Conservation (phyloP, 192 early-diverging fungal genomes). For the Gigaspora rosea region DNA sequence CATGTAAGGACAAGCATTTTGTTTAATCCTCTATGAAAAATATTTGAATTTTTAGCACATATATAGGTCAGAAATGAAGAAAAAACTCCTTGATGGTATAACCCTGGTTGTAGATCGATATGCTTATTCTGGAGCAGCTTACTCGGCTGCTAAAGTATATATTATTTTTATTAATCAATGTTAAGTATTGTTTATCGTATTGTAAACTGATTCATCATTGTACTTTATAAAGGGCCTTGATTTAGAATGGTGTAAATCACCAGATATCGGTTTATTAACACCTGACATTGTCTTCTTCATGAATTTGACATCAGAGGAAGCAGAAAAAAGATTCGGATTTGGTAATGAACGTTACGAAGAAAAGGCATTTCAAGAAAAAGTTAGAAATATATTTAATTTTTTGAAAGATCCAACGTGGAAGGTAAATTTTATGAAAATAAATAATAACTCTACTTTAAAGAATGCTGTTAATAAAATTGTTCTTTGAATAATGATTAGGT, state of each 20-base stretch:
- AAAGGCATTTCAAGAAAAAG: constrained; percentile 78
- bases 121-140: constrained; percentile 94
- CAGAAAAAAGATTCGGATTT: constrained; percentile 79
- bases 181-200: neutral
- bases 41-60: too few species aligned
- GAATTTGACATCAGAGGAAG: constrained; percentile 76
- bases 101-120: constrained; percentile 92
- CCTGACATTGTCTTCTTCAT: constrained; percentile 91
- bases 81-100: constrained; percentile 48
- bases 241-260: constrained; percentile 84
- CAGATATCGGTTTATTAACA: constrained; percentile 79
- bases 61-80: constrained; percentile 18
- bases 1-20: constrained; percentile 53
- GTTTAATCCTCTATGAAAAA: neutral
- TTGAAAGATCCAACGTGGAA: constrained; percentile 42
- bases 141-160: constrained; percentile 82
- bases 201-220: neutral
- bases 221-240: constrained; percentile 59
- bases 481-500: neutral
- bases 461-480: neutral
- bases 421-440: neutral
- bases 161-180: neutral
- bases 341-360: constrained; percentile 93
- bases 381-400: constrained; percentile 66
- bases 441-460: neutral